Percentiles rank a stretch among this genome's conserved stretches.
Evolutionary conservation across 352 stramenopile genomes (phyloP).

Genomic region (Globisporangium paddicum): DNA sequence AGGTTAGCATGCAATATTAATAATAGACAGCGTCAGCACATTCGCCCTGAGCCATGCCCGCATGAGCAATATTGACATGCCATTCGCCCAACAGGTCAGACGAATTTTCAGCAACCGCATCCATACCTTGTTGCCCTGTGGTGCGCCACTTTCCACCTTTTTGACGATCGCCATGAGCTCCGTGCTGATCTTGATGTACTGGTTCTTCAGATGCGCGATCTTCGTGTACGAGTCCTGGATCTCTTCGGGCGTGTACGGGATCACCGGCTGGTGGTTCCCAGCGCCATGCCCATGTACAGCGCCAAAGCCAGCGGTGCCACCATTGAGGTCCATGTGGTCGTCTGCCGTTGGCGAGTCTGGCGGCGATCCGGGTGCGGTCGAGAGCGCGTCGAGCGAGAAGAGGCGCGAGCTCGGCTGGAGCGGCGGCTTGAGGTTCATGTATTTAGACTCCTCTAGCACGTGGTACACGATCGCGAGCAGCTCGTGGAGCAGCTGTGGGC

Average conservation of each 20-base stretch:
- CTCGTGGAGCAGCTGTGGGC: slow-evolving; percentile 55
- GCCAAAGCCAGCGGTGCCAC: slow-evolving; percentile 26
- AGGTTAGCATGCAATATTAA: background rate
- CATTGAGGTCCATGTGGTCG: slow-evolving; percentile 52
- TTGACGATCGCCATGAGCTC: slow-evolving; percentile 60
- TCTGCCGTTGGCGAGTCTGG: slow-evolving; percentile 36
- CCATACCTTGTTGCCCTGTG: slow-evolving; percentile 8
- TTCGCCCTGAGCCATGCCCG: background rate
- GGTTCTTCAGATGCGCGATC: slow-evolving; percentile 68
- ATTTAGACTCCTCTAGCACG: slow-evolving; percentile 75
- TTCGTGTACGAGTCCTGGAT: slow-evolving; percentile 86
- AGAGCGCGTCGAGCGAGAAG: slow-evolving; percentile 53
- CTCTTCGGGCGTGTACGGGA: slow-evolving; percentile 73
- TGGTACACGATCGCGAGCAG: slow-evolving; percentile 72
- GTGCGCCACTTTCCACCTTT: slow-evolving; percentile 28
- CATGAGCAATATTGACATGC: background rate
- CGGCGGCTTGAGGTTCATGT: slow-evolving; percentile 82
- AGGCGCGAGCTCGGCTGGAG: slow-evolving; percentile 75
- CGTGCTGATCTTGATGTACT: slow-evolving; percentile 72
- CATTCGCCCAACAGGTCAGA: no score
- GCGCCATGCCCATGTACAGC: slow-evolving; percentile 19
- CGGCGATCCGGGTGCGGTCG: slow-evolving; percentile 26
- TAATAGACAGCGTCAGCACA: background rate
- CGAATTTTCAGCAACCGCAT: no score
- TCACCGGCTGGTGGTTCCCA: slow-evolving; percentile 37